These are phyloP conservation scores for Candida albicans DNA, from an alignment of 1,139 yeast genomes.

Conservation along the genomic window DNA sequence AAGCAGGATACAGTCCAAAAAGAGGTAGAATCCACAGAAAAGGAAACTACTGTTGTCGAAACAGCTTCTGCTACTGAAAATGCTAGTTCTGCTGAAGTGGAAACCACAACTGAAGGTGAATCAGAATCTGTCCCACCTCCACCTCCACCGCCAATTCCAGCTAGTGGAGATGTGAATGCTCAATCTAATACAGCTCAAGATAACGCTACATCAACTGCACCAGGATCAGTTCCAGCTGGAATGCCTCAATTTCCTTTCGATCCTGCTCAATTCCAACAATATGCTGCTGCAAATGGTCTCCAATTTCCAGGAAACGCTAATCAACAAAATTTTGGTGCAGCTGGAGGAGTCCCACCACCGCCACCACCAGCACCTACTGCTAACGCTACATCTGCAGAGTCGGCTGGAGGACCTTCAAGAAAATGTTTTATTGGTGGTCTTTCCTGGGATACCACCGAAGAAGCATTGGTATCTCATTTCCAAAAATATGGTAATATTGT, in stretches of 20 bases:
- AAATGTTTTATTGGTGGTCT: slow-evolving; percentile 98
- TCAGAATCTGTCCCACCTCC: background rate
- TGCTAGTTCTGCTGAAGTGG: slow-evolving; percentile 1
- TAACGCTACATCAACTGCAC: slow-evolving; percentile 1
- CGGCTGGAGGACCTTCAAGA: slow-evolving; percentile 32
- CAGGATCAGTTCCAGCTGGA: slow-evolving; percentile 7
- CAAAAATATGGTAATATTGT: slow-evolving; percentile 86
- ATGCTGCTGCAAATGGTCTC: slow-evolving; percentile 11
- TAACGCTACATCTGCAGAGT: slow-evolving; percentile 13
- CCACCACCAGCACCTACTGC: slow-evolving; percentile 5
- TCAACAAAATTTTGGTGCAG: slow-evolving; percentile 8
- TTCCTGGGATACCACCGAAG: slow-evolving; percentile 98
- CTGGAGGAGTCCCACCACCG: slow-evolving; percentile 18
- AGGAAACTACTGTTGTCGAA: slow-evolving; percentile 7
- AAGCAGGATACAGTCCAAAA: slow-evolving; percentile 6
- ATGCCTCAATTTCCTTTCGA: slow-evolving; percentile 10
- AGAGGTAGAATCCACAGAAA: slow-evolving; percentile 8
- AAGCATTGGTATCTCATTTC: slow-evolving; percentile 75
- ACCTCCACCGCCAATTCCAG: background rate
- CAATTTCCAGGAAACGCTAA: slow-evolving; percentile 18
- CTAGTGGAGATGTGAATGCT: too few relatives aligned
- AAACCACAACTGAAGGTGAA: slow-evolving; percentile 7
- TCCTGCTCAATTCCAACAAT: slow-evolving; percentile 16
- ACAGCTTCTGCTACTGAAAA: slow-evolving; percentile 2
- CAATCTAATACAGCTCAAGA: background rate